These are phyloP conservation scores for Cucurbita maxima DNA, from an alignment of 306 rosid genomes.

Conservation along the genomic window DNA sequence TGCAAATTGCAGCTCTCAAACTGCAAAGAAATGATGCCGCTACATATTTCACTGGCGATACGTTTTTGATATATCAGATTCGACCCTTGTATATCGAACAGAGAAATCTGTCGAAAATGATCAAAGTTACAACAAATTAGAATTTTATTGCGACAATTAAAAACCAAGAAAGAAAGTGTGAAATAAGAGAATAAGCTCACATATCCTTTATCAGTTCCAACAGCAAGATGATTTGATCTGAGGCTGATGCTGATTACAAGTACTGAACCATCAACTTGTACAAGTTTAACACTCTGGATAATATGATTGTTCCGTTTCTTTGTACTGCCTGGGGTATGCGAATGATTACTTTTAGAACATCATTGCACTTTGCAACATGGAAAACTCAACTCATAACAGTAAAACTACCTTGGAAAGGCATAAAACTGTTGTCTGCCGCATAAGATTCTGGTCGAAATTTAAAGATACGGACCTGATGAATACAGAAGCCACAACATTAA, in stretches of 20 bases:
- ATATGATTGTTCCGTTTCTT: conserved; percentile 63
- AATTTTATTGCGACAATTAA: neutral
- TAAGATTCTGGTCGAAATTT: conserved; percentile 72
- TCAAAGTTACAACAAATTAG: neutral
- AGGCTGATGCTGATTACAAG: conserved; percentile 38
- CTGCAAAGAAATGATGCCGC: conserved; percentile 57
- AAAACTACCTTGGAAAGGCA: conserved; percentile 57
- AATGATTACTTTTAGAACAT: conserved; percentile 7
- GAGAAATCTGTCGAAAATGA: conserved; percentile 46
- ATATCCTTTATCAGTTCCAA: conserved; percentile 84
- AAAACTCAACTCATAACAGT: neutral
- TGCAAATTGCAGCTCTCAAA: conserved; percentile 45
- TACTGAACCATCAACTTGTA: conserved; percentile 53
- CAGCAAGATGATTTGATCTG: conserved; percentile 47
- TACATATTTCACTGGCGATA: conserved; percentile 51
- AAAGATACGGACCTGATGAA: conserved; percentile 58
- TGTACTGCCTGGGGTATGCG: conserved; percentile 35
- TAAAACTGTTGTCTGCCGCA: conserved; percentile 36
- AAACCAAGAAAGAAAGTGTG: neutral
- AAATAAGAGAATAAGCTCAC: conserved; percentile 31
- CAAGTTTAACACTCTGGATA: conserved; percentile 45
- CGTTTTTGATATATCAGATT: conserved; percentile 49
- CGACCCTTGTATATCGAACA: conserved; percentile 51
- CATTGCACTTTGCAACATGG: neutral
- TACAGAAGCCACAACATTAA: neutral